Evolutionary conservation across 495 filamentous ascomycete genomes (phyloP).

Genomic region (Xanthoparmelia taractica): DNA sequence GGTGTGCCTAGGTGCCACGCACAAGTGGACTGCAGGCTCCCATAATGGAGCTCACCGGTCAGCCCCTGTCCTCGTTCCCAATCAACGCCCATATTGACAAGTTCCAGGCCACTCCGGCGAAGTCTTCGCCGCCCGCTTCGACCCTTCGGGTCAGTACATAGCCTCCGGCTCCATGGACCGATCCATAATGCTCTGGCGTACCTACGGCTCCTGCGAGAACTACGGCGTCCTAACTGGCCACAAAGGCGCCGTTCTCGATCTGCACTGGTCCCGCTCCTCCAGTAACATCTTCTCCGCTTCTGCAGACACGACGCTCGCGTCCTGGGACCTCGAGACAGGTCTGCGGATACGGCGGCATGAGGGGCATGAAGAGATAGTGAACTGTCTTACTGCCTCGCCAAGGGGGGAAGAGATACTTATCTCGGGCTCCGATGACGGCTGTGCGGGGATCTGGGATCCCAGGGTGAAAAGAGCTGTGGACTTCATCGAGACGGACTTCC

Average conservation of each 20-base stretch:
- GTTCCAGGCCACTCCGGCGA: slow-evolving; percentile 60
- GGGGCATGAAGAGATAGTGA: slow-evolving; percentile 91
- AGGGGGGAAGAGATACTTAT: slow-evolving; percentile 84
- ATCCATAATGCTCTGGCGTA: slow-evolving; percentile 89
- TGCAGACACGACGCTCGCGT: slow-evolving; percentile 83
- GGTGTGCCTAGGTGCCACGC: slow-evolving; percentile 56
- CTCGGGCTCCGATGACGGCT: slow-evolving; percentile 86
- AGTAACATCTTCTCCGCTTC: slow-evolving; percentile 87
- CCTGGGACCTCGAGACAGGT: slow-evolving; percentile 89
- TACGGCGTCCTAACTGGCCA: slow-evolving; percentile 83
- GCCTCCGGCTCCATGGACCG: slow-evolving; percentile 95
- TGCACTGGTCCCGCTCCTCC: slow-evolving; percentile 95
- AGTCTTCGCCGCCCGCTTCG: slow-evolving; percentile 85
- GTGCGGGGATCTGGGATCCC: slow-evolving; percentile 94
- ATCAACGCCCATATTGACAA: slow-evolving; percentile 8
- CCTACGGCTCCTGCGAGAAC: slow-evolving; percentile 86
- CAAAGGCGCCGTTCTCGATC: slow-evolving; percentile 79
- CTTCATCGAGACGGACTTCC: slow-evolving; percentile 84
- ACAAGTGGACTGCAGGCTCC: slow-evolving; percentile 85
- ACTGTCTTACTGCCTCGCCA: slow-evolving; percentile 76
- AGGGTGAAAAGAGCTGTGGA: slow-evolving; percentile 82
- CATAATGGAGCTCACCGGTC: slow-evolving; percentile 85
- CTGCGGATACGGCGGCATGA: slow-evolving; percentile 81
- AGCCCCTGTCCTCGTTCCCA: background rate
- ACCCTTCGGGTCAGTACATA: slow-evolving; percentile 76